Percentiles rank a stretch among this genome's conserved stretches.
Conservation (phyloP, 2,329 filamentous ascomycete genomes). For the Diaporthe velutina region DNA sequence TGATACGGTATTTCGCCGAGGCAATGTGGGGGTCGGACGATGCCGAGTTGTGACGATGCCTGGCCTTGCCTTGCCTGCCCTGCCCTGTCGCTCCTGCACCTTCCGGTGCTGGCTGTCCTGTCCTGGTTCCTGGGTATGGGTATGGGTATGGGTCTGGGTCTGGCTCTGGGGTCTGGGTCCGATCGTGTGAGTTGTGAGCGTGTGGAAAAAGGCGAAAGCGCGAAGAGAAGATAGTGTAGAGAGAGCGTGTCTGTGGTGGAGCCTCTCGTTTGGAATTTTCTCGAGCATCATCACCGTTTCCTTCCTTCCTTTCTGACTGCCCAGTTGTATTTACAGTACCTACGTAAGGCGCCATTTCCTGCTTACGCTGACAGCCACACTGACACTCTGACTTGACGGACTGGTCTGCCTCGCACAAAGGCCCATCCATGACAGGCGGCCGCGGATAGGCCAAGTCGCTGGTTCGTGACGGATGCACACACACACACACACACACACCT, state of each 20-base stretch:
- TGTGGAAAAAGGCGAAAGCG: conserved; percentile 15
- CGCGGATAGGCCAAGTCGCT: conserved; percentile 28
- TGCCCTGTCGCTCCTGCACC: neutral
- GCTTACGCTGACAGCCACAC: conserved; percentile 19
- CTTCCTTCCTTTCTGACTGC: neutral
- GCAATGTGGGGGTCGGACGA: conserved; percentile 29
- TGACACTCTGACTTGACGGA: conserved; percentile 9
- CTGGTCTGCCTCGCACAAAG: neutral
- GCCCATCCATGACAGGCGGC: neutral
- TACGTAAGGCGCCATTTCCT: neutral
- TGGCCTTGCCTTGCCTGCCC: neutral
- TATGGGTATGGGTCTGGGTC: neutral
- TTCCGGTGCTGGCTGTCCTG: neutral
- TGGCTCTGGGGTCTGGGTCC: conserved; percentile 3
- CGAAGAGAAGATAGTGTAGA: conserved; percentile 4
- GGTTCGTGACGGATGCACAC: conserved; percentile 17
- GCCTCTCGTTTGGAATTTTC: conserved; percentile 21
- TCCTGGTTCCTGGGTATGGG: neutral
- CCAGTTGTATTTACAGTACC: neutral
- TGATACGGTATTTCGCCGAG: conserved; percentile 35
- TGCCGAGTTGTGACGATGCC: conserved; percentile 26
- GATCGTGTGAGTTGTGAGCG: neutral
- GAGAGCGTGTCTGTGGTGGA: neutral
- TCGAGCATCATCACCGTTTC: neutral
- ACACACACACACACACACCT: neutral